These are phyloP conservation scores for Jasminum sambac DNA, from an alignment of 257 asterid species.

Conservation along the genomic window DNA sequence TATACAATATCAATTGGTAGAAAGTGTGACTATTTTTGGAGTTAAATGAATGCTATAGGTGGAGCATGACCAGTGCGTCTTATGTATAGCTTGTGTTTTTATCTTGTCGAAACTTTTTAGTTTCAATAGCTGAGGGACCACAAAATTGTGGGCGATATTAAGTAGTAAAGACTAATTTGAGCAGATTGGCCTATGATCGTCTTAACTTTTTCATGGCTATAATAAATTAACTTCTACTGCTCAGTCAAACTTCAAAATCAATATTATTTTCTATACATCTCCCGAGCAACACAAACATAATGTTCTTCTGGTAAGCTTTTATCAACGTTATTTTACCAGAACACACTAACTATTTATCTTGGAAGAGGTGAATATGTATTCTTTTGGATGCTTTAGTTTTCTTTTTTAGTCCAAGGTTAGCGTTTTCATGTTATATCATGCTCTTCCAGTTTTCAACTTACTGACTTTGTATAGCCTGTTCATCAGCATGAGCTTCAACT, in stretches of 20 bases:
- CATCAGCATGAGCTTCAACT: constrained; percentile 51
- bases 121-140: too few species aligned
- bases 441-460: constrained; percentile 13
- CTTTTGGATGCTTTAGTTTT: background rate
- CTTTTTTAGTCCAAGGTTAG: background rate
- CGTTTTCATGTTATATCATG: background rate
- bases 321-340: background rate
- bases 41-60: background rate
- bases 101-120: too few species aligned
- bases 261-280: too few species aligned
- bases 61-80: background rate
- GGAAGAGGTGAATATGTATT: constrained; percentile 3
- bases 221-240: too few species aligned
- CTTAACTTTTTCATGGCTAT: too few species aligned
- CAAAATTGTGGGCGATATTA: too few species aligned
- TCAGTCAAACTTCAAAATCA: too few species aligned
- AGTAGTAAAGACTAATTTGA: too few species aligned
- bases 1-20: background rate
- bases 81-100: too few species aligned
- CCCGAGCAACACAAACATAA: too few species aligned
- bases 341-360: constrained; percentile 5
- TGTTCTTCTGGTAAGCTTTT: too few species aligned
- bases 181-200: too few species aligned
- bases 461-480: constrained; percentile 24
- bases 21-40: background rate